phyloP scores from a whole-genome alignment of 257 asterid genomes.

The Primulina eburnea region DNA sequence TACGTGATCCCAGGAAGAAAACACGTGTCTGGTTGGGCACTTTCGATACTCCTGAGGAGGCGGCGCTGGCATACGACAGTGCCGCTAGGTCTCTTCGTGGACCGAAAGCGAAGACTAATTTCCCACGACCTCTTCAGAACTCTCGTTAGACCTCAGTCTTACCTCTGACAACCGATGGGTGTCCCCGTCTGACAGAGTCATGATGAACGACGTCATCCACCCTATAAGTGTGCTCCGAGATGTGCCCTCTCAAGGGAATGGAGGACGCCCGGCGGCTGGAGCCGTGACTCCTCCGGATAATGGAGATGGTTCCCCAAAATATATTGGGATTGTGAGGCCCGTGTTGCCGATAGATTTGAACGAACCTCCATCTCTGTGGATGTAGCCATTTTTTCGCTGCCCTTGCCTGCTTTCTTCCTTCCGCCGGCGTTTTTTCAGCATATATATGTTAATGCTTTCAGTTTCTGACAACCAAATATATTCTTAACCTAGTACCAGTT shows the following conservation, averaged over 20 bases:
- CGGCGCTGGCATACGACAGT: background rate
- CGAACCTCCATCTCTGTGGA: conserved; percentile 93
- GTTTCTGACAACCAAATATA: conserved; percentile 25
- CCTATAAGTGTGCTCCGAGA: no score
- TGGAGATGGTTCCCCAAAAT: conserved; percentile 40
- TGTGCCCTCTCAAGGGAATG: conserved; percentile 20
- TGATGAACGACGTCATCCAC: conserved; percentile 55
- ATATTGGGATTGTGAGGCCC: conserved; percentile 67
- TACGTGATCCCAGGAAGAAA: background rate
- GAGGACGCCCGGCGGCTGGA: conserved; percentile 15
- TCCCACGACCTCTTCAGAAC: background rate
- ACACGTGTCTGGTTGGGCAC: background rate
- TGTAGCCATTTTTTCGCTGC: conserved; percentile 30
- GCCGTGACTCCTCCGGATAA: conserved; percentile 35
- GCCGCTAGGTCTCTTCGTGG: background rate
- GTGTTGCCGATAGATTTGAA: conserved; percentile 87
- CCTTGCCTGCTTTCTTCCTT: background rate
- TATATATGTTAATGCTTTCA: conserved; percentile 17
- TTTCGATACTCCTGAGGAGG: background rate
- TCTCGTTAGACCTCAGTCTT: background rate
- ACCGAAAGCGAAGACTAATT: background rate
- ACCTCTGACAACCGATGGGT: conserved; percentile 53
- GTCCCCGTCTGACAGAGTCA: conserved; percentile 45
- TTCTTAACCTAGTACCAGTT: conserved; percentile 3
- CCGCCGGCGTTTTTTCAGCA: conserved; percentile 4